Evolutionary conservation across 164 flowering plant species (phyloP), one percentile per base, ranked within the genome.

Genomic region (Liriodendron chinense): DNA sequence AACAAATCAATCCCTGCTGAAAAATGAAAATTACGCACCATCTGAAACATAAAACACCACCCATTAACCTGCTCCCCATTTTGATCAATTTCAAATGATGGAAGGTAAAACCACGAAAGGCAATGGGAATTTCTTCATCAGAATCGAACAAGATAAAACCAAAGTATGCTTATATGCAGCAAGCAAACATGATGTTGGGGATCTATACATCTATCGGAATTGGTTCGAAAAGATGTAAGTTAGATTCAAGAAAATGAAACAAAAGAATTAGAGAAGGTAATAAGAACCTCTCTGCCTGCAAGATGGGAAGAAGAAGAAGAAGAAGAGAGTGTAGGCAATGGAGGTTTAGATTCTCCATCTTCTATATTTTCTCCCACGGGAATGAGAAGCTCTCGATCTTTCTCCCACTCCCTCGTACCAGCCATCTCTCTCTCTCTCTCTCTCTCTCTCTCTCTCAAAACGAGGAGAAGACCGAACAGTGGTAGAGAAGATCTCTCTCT

Each of bases 321-420:
- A 48, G 81, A 75, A 72, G 68, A 34, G 34, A 76, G 7, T 28
- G 78, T 22, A 61, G 81, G 28, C 26, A 47, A 24, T 0, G 75
- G 62, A 67, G 77, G 28, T 12, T 76, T 69, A 13, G 78, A 77
- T 47, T 26, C 75, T 48, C 71, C 65, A n/a, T 71, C 80, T 12
- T 79, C 61, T 6, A 26, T 20, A 6, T n/a, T 24, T 56, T 57
- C 74, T 47, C 53, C 80, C 1, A 77, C 78, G n/a, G 82, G 84
- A 61, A 82, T 74, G 64, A 82, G 78, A 65, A 79, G 78, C 80
- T 77, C 84, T 65, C 78, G 80, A 79, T 82, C 84, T 79, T 78
- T 74, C 22, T 78, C 83, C 69, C 80, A 70, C 34, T 65, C 72
- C 21, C 68, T 13, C 47, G 34, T 10, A 24, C 59, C 69, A 26